Base-by-base conservation (phyloP, 768 basidiomycete genomes). In the Boletus rufocinnamomeus region DNA sequence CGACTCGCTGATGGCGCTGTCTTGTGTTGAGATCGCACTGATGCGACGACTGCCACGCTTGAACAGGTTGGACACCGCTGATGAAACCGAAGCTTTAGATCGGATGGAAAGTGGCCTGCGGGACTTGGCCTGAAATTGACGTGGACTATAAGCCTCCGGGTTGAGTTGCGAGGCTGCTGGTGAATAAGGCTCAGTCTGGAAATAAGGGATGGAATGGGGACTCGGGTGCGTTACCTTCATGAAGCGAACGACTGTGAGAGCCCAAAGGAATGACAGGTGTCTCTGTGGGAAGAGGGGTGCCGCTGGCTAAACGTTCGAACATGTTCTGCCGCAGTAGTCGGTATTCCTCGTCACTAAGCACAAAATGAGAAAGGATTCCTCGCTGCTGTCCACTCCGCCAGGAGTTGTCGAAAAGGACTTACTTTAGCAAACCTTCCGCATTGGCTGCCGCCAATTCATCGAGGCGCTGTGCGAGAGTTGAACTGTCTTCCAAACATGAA, bases 381-480 rank as follows among this genome's bases (percentile, higher is more conserved):
- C 27, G 40, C 41, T 35, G 41, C 34, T n/a, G 41, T 50, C 52
- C 47, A 59, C 48, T 38, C 28, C 35, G 4, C 40, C 17, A 16
- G 34, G 16, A 8, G 23, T 25, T 43, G 50, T 54, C 60, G 17
- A 21, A 25, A 46, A 62, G 35, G 37, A 74, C 85, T 66, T 69
- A 89, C 90, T 84, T 84, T 52, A 93, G 77, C 50, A 93, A 77
- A 32, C 91, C 91, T 66, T 93, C 86, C 7, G 87, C 81, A 70
- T 93, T 91, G 35, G 92, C 91, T 23, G 81, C 72, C 17, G 91
- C 89, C 56, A 94, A 76, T 71, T 93, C 92, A 60, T 91, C 84
- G 62, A 94, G 80, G 57, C 89, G 82, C 74, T 92, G 87, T 19
- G 91, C 91, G 61, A 94, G 80, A 25, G 88, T 88, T 59, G 84